Conservation (phyloP, 345 rosid genomes). For the Camelina sativa region DNA sequence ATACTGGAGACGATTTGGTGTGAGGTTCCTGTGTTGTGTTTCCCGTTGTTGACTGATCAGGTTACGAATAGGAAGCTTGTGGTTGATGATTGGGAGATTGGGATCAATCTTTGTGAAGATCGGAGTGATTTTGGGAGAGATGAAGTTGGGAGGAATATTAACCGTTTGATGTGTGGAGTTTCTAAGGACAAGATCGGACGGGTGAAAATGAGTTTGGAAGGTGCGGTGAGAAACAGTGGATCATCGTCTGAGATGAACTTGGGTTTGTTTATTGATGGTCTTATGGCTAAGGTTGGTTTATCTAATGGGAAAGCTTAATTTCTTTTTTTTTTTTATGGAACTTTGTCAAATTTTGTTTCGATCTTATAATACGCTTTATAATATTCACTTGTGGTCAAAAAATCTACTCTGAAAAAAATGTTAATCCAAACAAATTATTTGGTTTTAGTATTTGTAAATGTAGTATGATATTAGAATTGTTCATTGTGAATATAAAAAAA, state of each 20-base stretch:
- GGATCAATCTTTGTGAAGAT: constrained; percentile 59
- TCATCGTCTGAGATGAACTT: constrained; percentile 59
- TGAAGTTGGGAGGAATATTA: constrained; percentile 51
- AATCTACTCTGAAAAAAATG: too few species aligned
- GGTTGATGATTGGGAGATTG: constrained; percentile 85
- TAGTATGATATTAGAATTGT: too few species aligned
- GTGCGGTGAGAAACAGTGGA: constrained; percentile 52
- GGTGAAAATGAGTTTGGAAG: constrained; percentile 51
- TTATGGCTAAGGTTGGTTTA: constrained; percentile 43
- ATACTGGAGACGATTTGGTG: constrained; percentile 74
- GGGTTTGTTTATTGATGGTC: constrained; percentile 50
- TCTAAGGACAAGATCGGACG: constrained; percentile 49
- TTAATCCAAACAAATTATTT: too few species aligned
- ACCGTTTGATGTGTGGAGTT: constrained; percentile 57
- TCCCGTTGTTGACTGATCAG: constrained; percentile 78
- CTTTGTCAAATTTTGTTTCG: not conserved
- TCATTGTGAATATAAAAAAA: too few species aligned
- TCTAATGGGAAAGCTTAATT: constrained; percentile 32
- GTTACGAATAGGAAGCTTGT: constrained; percentile 79
- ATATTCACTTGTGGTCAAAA: too few species aligned
- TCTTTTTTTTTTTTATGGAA: not conserved
- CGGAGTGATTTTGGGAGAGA: constrained; percentile 43
- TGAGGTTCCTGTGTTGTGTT: constrained; percentile 66
- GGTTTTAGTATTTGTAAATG: too few species aligned
- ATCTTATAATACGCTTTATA: not conserved